Base-by-base conservation (phyloP, 225 moss, liverwort and hornwort species). In the Ulota crispa region DNA sequence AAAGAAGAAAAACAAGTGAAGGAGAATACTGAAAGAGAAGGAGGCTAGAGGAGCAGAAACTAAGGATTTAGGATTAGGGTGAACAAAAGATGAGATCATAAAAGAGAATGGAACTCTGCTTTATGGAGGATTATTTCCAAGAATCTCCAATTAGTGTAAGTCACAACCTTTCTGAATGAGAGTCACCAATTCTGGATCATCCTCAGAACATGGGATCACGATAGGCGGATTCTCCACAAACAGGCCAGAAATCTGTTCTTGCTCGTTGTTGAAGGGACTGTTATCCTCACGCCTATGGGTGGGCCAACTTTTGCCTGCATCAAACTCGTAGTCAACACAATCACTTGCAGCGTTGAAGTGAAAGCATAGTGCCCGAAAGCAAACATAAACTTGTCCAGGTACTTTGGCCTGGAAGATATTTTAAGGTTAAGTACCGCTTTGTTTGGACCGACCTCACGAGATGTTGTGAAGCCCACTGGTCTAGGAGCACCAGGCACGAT, bases 351-450 rank as follows among this genome's bases (percentile, higher is more conserved):
- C 18, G 36, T 70, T 27, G 80, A 80, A 70, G 14, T 56, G 70
- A 27, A 80, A 70, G 70, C 80, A 43, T 1, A 80, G 23, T 60
- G 80, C 80, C 13, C 57, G 59, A 70, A 80, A 8, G 80, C 80
- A 26, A 80, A 80, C 68, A 71, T 80, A n/a, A 80, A 80, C 68
- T 80, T 80, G 20, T 37, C 37, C 8, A 8, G 37, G 37, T 37
- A 37, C 37, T 37, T 57, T 60, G 10, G 57, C 16, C 3, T 53
- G 41, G 42, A 80, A 55, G 32, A 60, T 80, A 68, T 32, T 31
- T 31, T 71, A n/a, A 71, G 18, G 68, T 55, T 19, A 34, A 80
- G 70, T 11, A 23, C 37, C 8, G 8, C 37, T 37, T 37, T 32
- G 54, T 80, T 71, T 8, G 80, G 37, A 1, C 80, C 60, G 5